Evolutionary conservation across 163 green algal species (phyloP).

Genomic region (Scenedesmus sp.): DNA sequence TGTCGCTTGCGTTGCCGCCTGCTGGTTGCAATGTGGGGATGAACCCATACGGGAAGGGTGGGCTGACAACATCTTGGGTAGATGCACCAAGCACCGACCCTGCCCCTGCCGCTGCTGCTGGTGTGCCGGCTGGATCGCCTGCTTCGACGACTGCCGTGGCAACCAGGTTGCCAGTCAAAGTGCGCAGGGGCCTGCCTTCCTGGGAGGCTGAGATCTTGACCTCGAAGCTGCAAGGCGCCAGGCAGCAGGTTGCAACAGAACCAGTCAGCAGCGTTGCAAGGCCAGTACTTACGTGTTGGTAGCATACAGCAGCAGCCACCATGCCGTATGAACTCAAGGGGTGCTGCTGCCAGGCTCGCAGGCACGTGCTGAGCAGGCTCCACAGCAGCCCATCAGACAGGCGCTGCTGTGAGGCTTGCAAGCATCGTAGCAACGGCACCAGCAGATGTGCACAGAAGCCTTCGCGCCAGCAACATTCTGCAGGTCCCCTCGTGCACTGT

Average conservation of each 20-base stretch:
- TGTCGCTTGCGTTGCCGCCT: not conserved
- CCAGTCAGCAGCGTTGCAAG: no score
- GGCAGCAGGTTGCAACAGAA: no score
- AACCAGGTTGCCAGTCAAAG: not conserved
- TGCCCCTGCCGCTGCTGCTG: not conserved
- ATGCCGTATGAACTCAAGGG: no score
- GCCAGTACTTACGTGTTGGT: no score
- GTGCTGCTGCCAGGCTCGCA: no score
- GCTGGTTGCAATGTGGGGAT: not conserved
- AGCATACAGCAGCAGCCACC: no score
- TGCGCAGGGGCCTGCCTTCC: not conserved
- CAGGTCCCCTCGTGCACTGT: not conserved
- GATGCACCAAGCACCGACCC: not conserved
- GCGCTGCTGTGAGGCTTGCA: no score
- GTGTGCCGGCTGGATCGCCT: not conserved
- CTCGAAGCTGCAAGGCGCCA: not conserved
- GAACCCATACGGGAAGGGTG: not conserved
- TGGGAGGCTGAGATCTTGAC: not conserved
- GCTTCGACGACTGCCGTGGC: not conserved
- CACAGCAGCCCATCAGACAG: no score
- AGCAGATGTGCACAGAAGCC: no score
- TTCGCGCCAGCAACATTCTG: no score
- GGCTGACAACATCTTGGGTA: not conserved
- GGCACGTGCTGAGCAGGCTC: no score
- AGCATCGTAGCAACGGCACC: no score